phyloP scores from a whole-genome alignment of 495 filamentous ascomycete genomes.

The Penicillium waksmanii region DNA sequence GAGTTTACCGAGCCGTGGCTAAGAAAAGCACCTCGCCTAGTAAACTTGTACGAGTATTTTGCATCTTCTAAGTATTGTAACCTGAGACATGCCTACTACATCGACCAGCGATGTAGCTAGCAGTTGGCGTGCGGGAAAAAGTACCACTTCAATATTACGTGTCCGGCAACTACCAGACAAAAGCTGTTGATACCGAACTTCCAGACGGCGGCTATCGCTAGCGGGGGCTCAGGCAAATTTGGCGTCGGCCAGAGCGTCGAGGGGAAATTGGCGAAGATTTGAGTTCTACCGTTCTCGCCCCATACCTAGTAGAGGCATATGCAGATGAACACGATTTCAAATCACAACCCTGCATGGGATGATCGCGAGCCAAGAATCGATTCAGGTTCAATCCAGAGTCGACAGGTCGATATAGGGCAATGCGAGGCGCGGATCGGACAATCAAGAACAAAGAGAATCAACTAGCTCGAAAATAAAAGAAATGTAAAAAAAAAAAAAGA shows the following conservation, averaged over 20 bases:
- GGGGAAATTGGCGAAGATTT: conserved; percentile 1
- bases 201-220: conserved; percentile 36
- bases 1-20: neutral
- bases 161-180: neutral
- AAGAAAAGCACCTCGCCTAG: neutral
- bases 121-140: neutral
- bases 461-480: neutral
- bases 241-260: conserved; percentile 21
- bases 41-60: too few relatives aligned
- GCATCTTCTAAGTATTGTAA: too few relatives aligned
- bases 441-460: conserved; percentile 6
- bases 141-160: conserved; percentile 10
- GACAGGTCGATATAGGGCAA: neutral
- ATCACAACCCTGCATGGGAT: neutral
- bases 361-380: neutral
- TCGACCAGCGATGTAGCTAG: neutral
- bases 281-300: neutral
- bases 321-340: conserved; percentile 1
- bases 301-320: neutral
- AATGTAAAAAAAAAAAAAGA: neutral
- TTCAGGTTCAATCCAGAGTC: neutral
- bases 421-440: neutral
- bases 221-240: conserved; percentile 18
- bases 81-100: too few relatives aligned
- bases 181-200: conserved; percentile 13